phyloP scores from a whole-genome alignment of 176 grass and related monocot species.

The Cenchrus americanus region DNA sequence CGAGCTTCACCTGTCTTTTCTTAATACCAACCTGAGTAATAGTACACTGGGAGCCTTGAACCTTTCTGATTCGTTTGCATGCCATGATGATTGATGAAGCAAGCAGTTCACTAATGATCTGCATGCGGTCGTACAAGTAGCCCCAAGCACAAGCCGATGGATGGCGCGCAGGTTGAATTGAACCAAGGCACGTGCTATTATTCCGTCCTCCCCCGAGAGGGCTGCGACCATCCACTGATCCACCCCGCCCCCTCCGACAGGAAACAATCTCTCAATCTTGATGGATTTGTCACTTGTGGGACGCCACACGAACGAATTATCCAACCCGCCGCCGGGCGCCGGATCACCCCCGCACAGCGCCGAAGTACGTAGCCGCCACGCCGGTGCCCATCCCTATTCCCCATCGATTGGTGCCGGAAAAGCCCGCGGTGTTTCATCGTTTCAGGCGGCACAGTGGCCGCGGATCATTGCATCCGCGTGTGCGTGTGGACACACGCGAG shows the following conservation, averaged over 20 bases:
- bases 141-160: neutral
- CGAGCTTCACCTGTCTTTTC: neutral
- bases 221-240: too few relatives aligned
- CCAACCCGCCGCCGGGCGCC: neutral
- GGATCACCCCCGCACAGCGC: neutral
- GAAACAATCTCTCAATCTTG: neutral
- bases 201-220: too few relatives aligned
- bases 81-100: constrained; percentile 22
- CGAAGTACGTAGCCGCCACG: neutral
- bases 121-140: neutral
- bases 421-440: constrained; percentile 8
- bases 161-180: neutral
- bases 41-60: neutral
- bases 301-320: neutral
- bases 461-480: constrained; percentile 1
- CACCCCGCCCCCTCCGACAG: neutral
- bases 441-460: neutral
- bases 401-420: neutral
- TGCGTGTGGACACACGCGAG: neutral
- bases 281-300: neutral
- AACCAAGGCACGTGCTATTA: neutral
- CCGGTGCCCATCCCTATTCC: neutral
- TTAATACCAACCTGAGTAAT: neutral
- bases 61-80: neutral
- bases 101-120: neutral